Percentiles rank a stretch among this genome's conserved stretches.
Conservation (phyloP, 129 eudicot genomes). For the Solidago caesia region DNA sequence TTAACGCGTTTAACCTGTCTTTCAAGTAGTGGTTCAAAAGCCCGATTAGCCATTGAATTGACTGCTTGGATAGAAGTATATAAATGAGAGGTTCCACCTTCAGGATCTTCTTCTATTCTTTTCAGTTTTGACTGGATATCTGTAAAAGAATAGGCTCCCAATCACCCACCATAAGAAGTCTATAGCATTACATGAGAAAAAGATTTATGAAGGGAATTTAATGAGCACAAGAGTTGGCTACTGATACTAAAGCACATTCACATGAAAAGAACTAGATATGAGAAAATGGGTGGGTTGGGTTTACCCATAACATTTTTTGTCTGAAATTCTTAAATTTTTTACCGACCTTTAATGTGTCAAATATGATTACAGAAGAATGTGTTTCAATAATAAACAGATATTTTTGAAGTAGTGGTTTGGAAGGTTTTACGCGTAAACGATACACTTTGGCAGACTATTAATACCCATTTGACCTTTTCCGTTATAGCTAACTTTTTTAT, state of each 20-base stretch:
- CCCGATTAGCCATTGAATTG: constrained; percentile 72
- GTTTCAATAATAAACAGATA: neutral
- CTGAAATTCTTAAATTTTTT: too few relatives aligned
- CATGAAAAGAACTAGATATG: too few relatives aligned
- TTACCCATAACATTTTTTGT: too few relatives aligned
- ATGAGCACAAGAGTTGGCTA: neutral
- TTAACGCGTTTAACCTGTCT: constrained; percentile 62
- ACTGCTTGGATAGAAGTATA: constrained; percentile 67
- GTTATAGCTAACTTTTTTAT: neutral
- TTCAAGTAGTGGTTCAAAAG: constrained; percentile 88
- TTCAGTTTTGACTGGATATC: constrained; percentile 88
- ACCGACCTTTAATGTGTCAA: neutral
- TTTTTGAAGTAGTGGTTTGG: neutral
- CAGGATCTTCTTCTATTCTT: constrained; percentile 93
- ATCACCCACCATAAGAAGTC: constrained; percentile 3
- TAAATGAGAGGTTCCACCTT: constrained; percentile 84
- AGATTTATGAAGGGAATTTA: neutral
- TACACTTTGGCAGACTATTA: neutral
- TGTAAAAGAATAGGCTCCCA: constrained; percentile 30
- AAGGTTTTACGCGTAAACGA: neutral
- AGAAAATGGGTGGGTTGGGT: neutral
- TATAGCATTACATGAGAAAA: neutral
- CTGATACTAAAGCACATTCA: neutral
- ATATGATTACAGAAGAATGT: neutral
- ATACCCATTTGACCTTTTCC: neutral